These are phyloP conservation scores for Aureobasidium namibiae DNA, from an alignment of 2,329 filamentous ascomycete species.

Conservation along the genomic window DNA sequence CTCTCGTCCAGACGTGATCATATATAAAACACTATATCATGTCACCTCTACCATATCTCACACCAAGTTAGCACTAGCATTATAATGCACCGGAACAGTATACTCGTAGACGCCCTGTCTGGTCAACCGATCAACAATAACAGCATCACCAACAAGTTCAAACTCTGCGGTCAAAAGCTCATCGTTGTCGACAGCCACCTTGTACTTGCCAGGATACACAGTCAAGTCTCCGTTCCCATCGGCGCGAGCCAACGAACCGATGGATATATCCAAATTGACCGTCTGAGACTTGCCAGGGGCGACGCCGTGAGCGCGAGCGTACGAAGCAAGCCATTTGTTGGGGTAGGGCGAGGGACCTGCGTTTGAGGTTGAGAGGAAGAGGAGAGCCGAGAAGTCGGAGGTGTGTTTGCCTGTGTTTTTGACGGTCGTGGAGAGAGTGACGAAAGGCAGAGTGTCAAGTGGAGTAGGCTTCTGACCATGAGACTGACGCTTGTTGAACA, in stretches of 20 bases:
- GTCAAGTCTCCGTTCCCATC: constrained; percentile 44
- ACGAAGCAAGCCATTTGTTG: constrained; percentile 45
- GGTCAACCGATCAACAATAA: constrained; percentile 7
- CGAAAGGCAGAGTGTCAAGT: constrained; percentile 29
- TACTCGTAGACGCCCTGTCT: not conserved
- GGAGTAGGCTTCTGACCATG: constrained; percentile 17
- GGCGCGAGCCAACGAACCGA: constrained; percentile 43
- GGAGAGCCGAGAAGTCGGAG: constrained; percentile 47
- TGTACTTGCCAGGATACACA: constrained; percentile 48
- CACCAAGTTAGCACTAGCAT: constrained; percentile 1
- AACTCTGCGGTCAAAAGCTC: not conserved
- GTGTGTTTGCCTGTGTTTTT: constrained; percentile 38
- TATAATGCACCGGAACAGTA: not conserved
- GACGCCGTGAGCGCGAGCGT: constrained; percentile 34
- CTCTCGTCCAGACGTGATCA: not conserved
- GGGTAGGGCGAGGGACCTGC: constrained; percentile 44
- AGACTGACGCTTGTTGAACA: constrained; percentile 24
- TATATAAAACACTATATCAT: not conserved
- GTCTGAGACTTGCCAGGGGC: constrained; percentile 20
- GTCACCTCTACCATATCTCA: not conserved
- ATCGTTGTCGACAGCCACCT: constrained; percentile 34
- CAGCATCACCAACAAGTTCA: not conserved
- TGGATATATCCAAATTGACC: constrained; percentile 34
- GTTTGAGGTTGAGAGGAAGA: constrained; percentile 41
- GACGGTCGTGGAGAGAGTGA: constrained; percentile 29